phyloP scores from a whole-genome alignment of 257 asterid genomes.

The Salvia miltiorrhiza region DNA sequence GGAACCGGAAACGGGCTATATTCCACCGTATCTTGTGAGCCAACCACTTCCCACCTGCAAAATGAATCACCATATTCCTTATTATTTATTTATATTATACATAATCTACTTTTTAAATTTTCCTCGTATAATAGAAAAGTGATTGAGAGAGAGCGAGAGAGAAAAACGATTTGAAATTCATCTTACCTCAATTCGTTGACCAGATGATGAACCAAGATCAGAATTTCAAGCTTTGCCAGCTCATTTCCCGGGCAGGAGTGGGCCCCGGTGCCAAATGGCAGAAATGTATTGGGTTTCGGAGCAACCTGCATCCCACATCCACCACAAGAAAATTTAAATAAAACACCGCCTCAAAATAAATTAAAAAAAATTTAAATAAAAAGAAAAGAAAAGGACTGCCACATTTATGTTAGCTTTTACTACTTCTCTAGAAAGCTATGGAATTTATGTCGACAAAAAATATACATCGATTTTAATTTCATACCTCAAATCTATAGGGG shows the following conservation, averaged over 20 bases:
- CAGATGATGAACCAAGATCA: slow-evolving; percentile 63
- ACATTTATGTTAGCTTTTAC: neutral
- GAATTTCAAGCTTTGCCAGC: slow-evolving; percentile 80
- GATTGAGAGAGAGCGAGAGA: neutral
- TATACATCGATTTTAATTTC: neutral
- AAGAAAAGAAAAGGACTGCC: neutral
- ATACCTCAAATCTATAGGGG: slow-evolving; percentile 79
- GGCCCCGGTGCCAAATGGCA: slow-evolving; percentile 96
- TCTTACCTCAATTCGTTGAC: slow-evolving; percentile 63
- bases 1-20: slow-evolving; percentile 90
- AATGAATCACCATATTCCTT: neutral
- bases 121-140: neutral
- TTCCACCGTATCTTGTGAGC: slow-evolving; percentile 32
- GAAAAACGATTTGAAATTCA: slow-evolving; percentile 1
- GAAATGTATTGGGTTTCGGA: slow-evolving; percentile 67
- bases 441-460: neutral
- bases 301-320: slow-evolving; percentile 48
- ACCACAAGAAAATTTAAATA: slow-evolving; percentile 20
- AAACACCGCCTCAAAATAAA: slow-evolving; percentile 21
- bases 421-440: slow-evolving; percentile 23
- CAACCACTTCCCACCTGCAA: slow-evolving; percentile 75
- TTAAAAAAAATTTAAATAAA: neutral
- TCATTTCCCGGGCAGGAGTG: slow-evolving; percentile 93
- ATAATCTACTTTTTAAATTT: neutral
- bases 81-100: too few relatives aligned